Base-by-base conservation (phyloP, 495 filamentous ascomycete genomes). In the Geopyxis carbonaria region DNA sequence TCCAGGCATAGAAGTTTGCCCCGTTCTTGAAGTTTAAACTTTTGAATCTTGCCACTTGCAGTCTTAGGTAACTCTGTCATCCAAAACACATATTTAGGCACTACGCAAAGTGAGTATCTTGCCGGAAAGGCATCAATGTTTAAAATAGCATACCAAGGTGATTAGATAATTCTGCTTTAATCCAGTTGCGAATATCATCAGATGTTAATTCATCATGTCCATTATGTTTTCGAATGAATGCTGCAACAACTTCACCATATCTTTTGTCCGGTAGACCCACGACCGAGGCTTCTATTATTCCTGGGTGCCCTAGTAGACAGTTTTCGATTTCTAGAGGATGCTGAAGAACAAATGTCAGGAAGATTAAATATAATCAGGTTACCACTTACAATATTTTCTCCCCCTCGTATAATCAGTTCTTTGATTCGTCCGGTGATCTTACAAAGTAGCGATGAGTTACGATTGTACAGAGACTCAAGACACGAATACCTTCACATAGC, bases 1-100 rank as follows among this genome's bases (percentile, higher is more conserved):
- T 57, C 55, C 22, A 73, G 34, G 22, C 66, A 46, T 43, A 63
- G 46, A 18, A 72, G 45, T 0, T 41, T 5, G 5, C 75, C 78
- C 48, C 63, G 57, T 25, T 84, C 76, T 56, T 68, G 70, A 50
- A 97, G 60, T 57, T 80, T 91, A 59, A 80, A 94, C 59, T 93
- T 94, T 63, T 93, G 83, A 29, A 97, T 89, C 67, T 97, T 97
- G 22, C 89, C 89, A 55, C 83, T 93, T 14, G 83, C 80, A 15
- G 89, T 97, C 66, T 93, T 94, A 5, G 89, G 89, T 16, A 32
- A 41, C 6, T 70, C 65, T 0, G 74, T 69, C 1, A 80, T 63
- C 66, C 80, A 92, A 59, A 92, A 94, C 22, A 94, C 73, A 57
- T 91, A 72, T 57, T 86, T 92, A 0, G 89, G 89, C 36, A 81